Conservation (phyloP, 768 basidiomycete species). For the Mycena vitilis region DNA sequence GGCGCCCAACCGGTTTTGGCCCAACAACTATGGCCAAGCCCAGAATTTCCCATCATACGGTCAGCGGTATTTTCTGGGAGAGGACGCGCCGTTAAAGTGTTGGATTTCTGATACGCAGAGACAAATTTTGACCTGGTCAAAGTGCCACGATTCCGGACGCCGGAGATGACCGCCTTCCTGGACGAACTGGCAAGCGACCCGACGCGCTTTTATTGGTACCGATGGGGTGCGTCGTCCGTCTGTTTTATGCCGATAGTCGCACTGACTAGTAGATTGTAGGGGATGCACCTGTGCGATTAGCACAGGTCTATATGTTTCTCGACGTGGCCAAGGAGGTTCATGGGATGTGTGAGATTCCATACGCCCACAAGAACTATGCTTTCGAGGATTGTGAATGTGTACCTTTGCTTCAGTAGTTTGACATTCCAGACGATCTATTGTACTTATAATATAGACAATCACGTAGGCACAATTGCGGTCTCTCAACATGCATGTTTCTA, state of each 20-base stretch:
- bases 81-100: no score
- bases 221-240: conserved; percentile 34
- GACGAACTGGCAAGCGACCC: conserved; percentile 34
- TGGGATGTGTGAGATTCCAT: conserved; percentile 22
- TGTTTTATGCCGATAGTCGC: background rate
- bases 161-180: conserved; percentile 31
- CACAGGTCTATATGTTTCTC: conserved; percentile 36
- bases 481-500: no score
- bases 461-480: no score
- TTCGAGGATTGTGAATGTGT: conserved; percentile 10
- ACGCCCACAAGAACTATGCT: conserved; percentile 14
- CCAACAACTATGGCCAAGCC: conserved; percentile 9
- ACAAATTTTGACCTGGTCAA: conserved; percentile 38
- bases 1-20: conserved; percentile 10
- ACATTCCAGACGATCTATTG: no score
- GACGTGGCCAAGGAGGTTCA: conserved; percentile 20
- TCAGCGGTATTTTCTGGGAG: no score
- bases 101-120: background rate
- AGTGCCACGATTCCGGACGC: conserved; percentile 26
- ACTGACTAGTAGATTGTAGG: conserved; percentile 7
- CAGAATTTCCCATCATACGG: conserved; percentile 24
- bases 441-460: no score
- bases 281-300: conserved; percentile 34
- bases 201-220: conserved; percentile 35
- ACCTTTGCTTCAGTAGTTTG: conserved; percentile 13